Conservation (phyloP, 2,329 filamentous ascomycete genomes). For the Talaromyces sp. region DNA sequence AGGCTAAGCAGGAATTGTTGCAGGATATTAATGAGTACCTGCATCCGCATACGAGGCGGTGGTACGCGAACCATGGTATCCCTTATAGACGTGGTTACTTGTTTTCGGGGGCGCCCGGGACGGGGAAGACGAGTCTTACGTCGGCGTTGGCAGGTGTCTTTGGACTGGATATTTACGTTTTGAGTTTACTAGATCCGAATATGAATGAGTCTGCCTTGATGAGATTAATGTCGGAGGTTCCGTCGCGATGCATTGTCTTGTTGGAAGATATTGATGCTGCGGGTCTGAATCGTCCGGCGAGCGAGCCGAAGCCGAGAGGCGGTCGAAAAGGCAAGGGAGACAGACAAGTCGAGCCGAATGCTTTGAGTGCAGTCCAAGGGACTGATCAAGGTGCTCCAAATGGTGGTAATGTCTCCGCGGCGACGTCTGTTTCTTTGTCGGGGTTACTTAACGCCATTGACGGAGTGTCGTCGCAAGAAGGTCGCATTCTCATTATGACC, state of each 20-base stretch:
- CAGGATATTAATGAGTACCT: conserved; percentile 75
- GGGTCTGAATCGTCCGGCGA: conserved; percentile 47
- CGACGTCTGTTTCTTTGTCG: conserved; percentile 58
- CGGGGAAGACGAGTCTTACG: conserved; percentile 68
- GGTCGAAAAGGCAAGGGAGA: neutral
- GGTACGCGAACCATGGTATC: conserved; percentile 73
- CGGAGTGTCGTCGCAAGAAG: conserved; percentile 73
- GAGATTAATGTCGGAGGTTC: conserved; percentile 58
- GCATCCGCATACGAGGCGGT: conserved; percentile 60
- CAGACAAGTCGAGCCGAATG: conserved; percentile 16
- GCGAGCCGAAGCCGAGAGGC: conserved; percentile 4
- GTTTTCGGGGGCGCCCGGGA: conserved; percentile 71
- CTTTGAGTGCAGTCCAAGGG: neutral
- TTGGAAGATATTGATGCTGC: conserved; percentile 68
- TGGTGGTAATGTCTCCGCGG: conserved; percentile 1
- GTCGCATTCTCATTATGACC: conserved; percentile 77
- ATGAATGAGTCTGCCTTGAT: conserved; percentile 61
- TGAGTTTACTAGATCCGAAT: conserved; percentile 57
- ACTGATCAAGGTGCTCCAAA: neutral
- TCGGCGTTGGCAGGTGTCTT: conserved; percentile 65
- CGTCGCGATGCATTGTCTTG: conserved; percentile 61
- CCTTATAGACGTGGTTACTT: conserved; percentile 73
- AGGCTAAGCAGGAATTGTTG: conserved; percentile 63
- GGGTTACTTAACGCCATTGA: conserved; percentile 79
- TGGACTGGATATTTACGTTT: conserved; percentile 63